These are phyloP conservation scores for Phytophthora sp. DNA, from an alignment of 352 stramenopile genomes.

Conservation along the genomic window DNA sequence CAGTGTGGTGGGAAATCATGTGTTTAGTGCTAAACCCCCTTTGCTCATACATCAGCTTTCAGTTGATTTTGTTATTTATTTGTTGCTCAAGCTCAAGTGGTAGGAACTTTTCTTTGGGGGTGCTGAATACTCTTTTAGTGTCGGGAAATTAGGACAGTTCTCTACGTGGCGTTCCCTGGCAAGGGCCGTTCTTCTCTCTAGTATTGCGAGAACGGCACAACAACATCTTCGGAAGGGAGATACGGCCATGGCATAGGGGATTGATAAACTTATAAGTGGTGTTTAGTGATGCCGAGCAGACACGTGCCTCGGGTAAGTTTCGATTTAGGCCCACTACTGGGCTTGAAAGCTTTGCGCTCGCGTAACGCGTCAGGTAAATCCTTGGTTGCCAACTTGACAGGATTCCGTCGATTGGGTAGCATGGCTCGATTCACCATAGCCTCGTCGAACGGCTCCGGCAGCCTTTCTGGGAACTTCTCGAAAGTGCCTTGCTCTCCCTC, in stretches of 20 bases:
- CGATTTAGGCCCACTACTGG: constrained; percentile 64
- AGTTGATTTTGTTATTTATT: no score
- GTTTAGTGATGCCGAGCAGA: constrained; percentile 79
- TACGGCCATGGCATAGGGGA: neutral
- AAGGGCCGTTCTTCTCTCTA: no score
- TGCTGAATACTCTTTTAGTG: no score
- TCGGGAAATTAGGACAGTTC: no score
- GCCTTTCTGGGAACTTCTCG: constrained; percentile 70
- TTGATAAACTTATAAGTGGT: constrained; percentile 59
- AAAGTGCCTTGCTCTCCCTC: constrained; percentile 66
- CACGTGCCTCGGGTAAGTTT: constrained; percentile 80
- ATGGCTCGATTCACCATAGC: constrained; percentile 76
- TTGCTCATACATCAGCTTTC: no score
- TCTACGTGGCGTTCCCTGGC: no score
- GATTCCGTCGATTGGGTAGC: constrained; percentile 70
- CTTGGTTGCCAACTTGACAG: constrained; percentile 69
- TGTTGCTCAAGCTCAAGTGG: no score
- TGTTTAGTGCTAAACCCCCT: no score
- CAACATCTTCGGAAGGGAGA: no score
- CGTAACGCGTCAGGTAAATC: constrained; percentile 61
- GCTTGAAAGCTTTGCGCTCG: constrained; percentile 76
- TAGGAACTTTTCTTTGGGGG: no score
- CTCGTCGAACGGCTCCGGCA: constrained; percentile 77
- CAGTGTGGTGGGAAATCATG: no score
- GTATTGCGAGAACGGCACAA: no score